phyloP scores from a whole-genome alignment of 2,329 filamentous ascomycete species.

The Pestalotiopsis sp. region DNA sequence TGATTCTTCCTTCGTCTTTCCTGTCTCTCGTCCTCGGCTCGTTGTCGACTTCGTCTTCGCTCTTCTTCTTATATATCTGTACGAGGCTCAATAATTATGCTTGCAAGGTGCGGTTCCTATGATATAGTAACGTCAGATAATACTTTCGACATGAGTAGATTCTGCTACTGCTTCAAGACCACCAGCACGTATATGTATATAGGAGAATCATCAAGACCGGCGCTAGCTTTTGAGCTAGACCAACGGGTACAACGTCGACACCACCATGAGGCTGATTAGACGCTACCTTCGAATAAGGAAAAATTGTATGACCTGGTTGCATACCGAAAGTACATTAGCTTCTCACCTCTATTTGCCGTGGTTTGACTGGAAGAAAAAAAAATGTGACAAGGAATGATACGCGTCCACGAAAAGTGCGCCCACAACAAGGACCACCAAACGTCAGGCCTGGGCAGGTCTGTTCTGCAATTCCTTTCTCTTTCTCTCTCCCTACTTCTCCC shows the following conservation, averaged over 20 bases:
- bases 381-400: not conserved
- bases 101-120: too few species aligned
- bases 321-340: conserved; percentile 4
- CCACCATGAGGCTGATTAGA: not conserved
- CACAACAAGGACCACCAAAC: not conserved
- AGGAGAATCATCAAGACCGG: not conserved
- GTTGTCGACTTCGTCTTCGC: too few species aligned
- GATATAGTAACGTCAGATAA: not conserved
- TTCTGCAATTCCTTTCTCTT: not conserved
- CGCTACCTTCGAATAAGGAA: not conserved
- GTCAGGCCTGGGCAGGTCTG: not conserved
- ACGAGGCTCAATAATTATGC: too few species aligned
- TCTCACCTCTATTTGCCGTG: not conserved
- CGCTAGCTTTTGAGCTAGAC: not conserved
- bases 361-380: not conserved
- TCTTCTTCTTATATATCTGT: too few species aligned
- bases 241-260: not conserved
- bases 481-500: not conserved
- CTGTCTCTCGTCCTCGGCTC: too few species aligned
- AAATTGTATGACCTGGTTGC: not conserved
- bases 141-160: not conserved
- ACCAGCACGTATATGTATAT: not conserved
- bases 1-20: too few species aligned
- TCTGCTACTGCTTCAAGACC: not conserved
- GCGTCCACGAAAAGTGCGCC: not conserved